Percentiles rank a stretch among this genome's conserved stretches.
phyloP scores from a whole-genome alignment of 2,329 filamentous ascomycete species.

The Cladophialophora chaetospira region DNA sequence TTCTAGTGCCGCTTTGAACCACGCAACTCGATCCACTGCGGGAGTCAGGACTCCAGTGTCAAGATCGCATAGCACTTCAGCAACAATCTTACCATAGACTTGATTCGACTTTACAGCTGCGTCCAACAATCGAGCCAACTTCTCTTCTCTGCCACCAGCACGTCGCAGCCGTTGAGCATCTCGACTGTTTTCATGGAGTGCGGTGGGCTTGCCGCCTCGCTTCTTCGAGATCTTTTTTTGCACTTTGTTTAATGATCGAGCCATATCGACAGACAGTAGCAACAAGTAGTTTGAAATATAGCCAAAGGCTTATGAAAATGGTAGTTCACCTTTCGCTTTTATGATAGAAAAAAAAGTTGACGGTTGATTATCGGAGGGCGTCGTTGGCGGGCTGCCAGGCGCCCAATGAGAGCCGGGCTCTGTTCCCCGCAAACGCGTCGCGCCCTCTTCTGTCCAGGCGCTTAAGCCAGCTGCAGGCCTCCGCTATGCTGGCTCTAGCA shows the following conservation, averaged over 20 bases:
- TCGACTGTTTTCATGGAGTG: constrained; percentile 84
- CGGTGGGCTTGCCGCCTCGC: constrained; percentile 69
- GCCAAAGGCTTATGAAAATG: no score
- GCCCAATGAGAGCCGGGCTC: background rate
- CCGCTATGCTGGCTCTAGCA: background rate
- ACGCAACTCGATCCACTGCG: constrained; percentile 66
- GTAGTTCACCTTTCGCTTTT: background rate
- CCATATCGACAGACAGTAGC: no score
- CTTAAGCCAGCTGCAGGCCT: background rate
- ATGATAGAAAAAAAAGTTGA: constrained; percentile 8
- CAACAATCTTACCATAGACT: constrained; percentile 62
- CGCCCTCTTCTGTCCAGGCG: background rate
- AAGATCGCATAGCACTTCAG: background rate
- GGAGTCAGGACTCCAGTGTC: constrained; percentile 9
- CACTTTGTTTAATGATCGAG: constrained; percentile 76
- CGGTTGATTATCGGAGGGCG: constrained; percentile 23
- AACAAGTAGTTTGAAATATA: no score
- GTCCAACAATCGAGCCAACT: constrained; percentile 71
- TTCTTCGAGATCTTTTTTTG: constrained; percentile 91
- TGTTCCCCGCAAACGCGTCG: constrained; percentile 3
- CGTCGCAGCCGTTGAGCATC: constrained; percentile 80
- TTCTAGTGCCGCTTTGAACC: constrained; percentile 68
- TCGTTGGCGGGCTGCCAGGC: background rate
- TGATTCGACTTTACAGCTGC: constrained; percentile 73
- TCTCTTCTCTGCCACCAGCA: constrained; percentile 79